Conservation (phyloP, 768 basidiomycete species). For the Cystobasidium ongulense region DNA sequence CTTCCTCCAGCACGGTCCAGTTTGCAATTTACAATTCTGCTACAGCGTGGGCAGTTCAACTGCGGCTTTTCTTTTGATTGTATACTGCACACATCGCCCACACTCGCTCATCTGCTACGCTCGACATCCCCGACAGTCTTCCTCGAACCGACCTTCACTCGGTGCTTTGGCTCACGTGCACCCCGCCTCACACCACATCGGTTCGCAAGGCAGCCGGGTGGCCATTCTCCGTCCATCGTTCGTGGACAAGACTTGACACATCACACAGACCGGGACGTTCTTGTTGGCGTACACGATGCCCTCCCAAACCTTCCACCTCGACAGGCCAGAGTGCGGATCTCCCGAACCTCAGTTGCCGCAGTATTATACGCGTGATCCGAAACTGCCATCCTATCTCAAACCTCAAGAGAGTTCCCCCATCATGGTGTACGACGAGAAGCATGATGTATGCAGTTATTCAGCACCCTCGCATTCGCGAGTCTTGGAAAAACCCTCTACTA, state of each 20-base stretch:
- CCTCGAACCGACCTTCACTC: not conserved
- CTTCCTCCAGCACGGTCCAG: too few relatives aligned
- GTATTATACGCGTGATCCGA: constrained; percentile 5
- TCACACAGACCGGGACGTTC: not conserved
- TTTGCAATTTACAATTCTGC: too few relatives aligned
- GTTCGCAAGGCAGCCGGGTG: not conserved
- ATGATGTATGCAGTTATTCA: not conserved
- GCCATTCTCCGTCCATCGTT: not conserved
- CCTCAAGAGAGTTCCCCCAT: not conserved
- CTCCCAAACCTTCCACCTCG: not conserved
- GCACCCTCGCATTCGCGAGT: not conserved
- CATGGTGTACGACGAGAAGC: not conserved
- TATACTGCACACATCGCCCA: too few relatives aligned
- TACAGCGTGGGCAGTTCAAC: too few relatives aligned
- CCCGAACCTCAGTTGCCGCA: not conserved
- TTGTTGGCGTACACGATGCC: not conserved
- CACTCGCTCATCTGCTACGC: too few relatives aligned
- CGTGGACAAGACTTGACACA: too few relatives aligned
- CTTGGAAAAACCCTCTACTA: not conserved
- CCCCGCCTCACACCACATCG: not conserved
- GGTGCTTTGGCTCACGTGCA: not conserved
- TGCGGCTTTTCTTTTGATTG: too few relatives aligned
- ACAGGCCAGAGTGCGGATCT: not conserved
- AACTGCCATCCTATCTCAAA: constrained; percentile 1
- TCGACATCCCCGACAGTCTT: too few relatives aligned